phyloP scores from a whole-genome alignment of 768 basidiomycete species.

The Lentinula lateritia region DNA sequence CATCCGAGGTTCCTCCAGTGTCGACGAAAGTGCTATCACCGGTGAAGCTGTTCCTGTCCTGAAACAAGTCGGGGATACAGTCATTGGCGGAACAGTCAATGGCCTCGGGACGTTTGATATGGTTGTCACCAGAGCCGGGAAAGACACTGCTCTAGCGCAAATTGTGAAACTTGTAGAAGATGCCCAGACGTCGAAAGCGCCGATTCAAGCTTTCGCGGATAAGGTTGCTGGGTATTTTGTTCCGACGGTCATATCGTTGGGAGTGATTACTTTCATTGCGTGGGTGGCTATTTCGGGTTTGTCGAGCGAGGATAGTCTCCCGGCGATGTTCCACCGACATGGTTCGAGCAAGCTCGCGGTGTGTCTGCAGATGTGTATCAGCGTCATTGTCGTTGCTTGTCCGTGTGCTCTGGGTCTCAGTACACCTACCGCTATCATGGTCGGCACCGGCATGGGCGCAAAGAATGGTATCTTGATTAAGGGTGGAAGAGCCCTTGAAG shows the following conservation, averaged over 20 bases:
- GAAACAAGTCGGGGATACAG: conserved; percentile 77
- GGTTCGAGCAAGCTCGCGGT: conserved; percentile 85
- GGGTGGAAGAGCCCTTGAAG: conserved; percentile 91
- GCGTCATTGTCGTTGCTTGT: conserved; percentile 96
- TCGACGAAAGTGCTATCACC: conserved; percentile 96
- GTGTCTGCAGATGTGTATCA: conserved; percentile 95
- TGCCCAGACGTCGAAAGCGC: conserved; percentile 96
- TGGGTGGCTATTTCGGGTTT: conserved; percentile 78
- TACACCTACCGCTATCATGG: conserved; percentile 99
- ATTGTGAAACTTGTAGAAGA: conserved; percentile 97
- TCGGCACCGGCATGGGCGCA: conserved; percentile 95
- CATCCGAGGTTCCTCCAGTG: conserved; percentile 74
- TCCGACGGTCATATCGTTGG: conserved; percentile 81
- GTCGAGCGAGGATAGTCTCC: conserved; percentile 54
- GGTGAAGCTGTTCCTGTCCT: conserved; percentile 88
- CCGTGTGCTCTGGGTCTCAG: conserved; percentile 95
- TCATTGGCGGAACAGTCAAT: conserved; percentile 97
- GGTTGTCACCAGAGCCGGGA: conserved; percentile 90
- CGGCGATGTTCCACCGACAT: conserved; percentile 77
- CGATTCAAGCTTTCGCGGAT: conserved; percentile 97
- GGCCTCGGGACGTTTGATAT: conserved; percentile 97
- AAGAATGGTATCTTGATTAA: conserved; percentile 98
- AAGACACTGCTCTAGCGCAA: conserved; percentile 93
- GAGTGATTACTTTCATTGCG: conserved; percentile 69
- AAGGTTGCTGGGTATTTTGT: conserved; percentile 94